These are phyloP conservation scores for Thelephora terrestris DNA, from an alignment of 1,284 basidiomycete genomes.

Conservation along the genomic window DNA sequence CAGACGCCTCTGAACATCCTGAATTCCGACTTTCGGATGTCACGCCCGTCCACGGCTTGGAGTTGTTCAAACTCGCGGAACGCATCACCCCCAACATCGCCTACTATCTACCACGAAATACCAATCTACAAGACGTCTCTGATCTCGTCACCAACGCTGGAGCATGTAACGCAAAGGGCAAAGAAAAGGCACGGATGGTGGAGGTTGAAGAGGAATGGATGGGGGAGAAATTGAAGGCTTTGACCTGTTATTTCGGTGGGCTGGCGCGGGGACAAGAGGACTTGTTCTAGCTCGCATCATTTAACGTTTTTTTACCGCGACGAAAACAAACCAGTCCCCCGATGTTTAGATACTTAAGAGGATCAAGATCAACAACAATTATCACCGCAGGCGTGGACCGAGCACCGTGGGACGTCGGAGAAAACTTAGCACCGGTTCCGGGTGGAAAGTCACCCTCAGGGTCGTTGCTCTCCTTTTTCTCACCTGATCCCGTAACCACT, in stretches of 20 bases:
- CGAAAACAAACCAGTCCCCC: too few relatives aligned
- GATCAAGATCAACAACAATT: too few relatives aligned
- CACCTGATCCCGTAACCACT: too few relatives aligned
- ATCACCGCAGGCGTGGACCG: too few relatives aligned
- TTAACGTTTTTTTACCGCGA: too few relatives aligned
- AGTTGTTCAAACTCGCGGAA: conserved; percentile 69
- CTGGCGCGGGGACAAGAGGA: conserved; percentile 55
- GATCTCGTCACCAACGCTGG: conserved; percentile 18
- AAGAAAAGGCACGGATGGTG: conserved; percentile 33
- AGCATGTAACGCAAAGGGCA: conserved; percentile 6
- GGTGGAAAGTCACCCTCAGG: too few relatives aligned
- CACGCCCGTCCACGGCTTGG: conserved; percentile 70
- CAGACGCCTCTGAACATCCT: conserved; percentile 27
- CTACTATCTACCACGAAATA: conserved; percentile 86
- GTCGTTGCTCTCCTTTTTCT: too few relatives aligned
- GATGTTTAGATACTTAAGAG: too few relatives aligned
- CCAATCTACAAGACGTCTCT: conserved; percentile 65
- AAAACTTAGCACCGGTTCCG: too few relatives aligned
- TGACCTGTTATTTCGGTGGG: conserved; percentile 78
- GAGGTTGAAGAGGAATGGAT: conserved; percentile 90
- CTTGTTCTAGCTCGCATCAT: conserved; percentile 27
- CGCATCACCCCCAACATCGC: conserved; percentile 74
- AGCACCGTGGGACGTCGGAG: too few relatives aligned
- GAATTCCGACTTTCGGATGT: conserved; percentile 66
- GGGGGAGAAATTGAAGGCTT: conserved; percentile 73